Conservation (phyloP, 2,329 filamentous ascomycete genomes). For the Thielaviopsis populi region DNA sequence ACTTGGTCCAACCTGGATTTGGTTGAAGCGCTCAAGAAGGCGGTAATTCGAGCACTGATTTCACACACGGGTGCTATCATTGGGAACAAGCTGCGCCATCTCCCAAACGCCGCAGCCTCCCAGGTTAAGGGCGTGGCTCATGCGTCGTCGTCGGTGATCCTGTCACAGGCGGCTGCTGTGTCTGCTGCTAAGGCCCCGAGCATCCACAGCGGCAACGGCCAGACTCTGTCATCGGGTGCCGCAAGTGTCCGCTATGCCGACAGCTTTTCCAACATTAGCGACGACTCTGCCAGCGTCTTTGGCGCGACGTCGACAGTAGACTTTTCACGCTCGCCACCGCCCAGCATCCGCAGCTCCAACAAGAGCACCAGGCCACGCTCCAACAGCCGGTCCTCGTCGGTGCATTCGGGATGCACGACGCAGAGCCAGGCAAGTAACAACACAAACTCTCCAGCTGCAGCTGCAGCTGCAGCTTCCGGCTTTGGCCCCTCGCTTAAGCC, state of each 20-base stretch:
- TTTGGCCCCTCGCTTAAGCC: conserved; percentile 14
- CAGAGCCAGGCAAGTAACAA: background rate
- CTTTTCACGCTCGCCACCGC: conserved; percentile 43
- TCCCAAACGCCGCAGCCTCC: conserved; percentile 52
- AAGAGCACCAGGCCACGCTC: conserved; percentile 24
- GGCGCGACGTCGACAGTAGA: conserved; percentile 37
- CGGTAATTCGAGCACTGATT: conserved; percentile 84
- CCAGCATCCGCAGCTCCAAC: conserved; percentile 35
- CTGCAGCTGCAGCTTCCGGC: background rate
- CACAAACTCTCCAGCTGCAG: background rate
- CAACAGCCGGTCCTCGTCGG: conserved; percentile 13
- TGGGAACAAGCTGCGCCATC: conserved; percentile 89
- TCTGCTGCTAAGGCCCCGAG: conserved; percentile 20
- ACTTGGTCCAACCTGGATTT: conserved; percentile 97
- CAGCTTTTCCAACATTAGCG: conserved; percentile 37
- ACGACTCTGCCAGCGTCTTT: conserved; percentile 42
- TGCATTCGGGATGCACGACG: conserved; percentile 13
- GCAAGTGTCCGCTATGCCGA: conserved; percentile 27
- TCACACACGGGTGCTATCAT: conserved; percentile 93
- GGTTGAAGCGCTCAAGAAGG: conserved; percentile 81
- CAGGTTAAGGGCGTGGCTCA: conserved; percentile 60
- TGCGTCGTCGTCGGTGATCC: conserved; percentile 38
- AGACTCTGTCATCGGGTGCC: conserved; percentile 26
- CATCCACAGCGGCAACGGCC: background rate
- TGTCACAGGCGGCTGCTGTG: conserved; percentile 22